Evolutionary conservation across 148 eudicot genomes (phyloP), one percentile per base, ranked within the genome.

Genomic region (Gaultheria prostrata): DNA sequence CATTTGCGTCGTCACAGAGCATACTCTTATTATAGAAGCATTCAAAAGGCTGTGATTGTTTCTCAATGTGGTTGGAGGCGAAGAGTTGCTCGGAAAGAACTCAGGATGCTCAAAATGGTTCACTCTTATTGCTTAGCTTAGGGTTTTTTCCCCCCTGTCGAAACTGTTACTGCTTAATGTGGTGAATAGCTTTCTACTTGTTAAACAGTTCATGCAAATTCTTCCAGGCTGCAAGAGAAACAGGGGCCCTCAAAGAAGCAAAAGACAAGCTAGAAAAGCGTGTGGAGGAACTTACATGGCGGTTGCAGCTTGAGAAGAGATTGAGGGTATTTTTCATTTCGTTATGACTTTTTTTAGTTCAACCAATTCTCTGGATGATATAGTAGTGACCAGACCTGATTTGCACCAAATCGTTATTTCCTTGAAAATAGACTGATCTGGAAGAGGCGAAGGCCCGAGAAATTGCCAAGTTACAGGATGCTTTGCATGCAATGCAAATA

Each of bases 221-320:
- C 59, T 83, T 80, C 57, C 90, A 97, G 99, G 99, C 98, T 91
- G 93, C 99, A 80, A 92, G 98, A 87, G 98, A 97, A 90, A 93
- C 98, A 11, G 99, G 98, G 49, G 97, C 96, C 77, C 98, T 97
- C 76, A 92, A 97, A 93, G 98, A 97, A 92, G 94, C 95, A 79
- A 97, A 97, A 82, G 95, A 97, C 88, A 97, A 92, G 92, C 89
- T 97, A 67, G 98, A 97, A 91, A 93, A 95, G 89, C 94, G 95
- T 73, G 99, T 97, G 82, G 98, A 97, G 88, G 99, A 97, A 81
- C 99, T 97, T 85, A 91, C 98, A 80, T 93, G 98, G 98, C 97
- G 99, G 50, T 90, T 97, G 91, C 98, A 97, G 85, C 85, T 92
- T 79, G 99, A 97, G 92, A 95, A 93, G 85, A 95, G 95, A 89